phyloP scores from a whole-genome alignment of 2,329 filamentous ascomycete genomes.

The Niveomyces coronatus region DNA sequence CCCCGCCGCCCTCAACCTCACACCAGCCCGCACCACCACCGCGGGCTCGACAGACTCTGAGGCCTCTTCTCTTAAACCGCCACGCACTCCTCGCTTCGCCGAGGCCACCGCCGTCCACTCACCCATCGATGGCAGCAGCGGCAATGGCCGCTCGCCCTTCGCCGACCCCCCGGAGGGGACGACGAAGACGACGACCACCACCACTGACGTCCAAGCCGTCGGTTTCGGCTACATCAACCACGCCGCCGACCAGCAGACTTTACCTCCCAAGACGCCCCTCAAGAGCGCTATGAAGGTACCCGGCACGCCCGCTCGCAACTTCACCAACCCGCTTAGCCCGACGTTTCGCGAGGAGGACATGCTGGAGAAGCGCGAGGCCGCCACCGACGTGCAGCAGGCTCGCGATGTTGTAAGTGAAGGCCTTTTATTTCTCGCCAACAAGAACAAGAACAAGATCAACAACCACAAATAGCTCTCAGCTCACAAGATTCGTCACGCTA shows the following conservation, averaged over 20 bases:
- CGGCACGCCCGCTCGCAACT: constrained; percentile 62
- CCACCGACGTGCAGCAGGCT: constrained; percentile 77
- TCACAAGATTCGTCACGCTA: too few relatives aligned
- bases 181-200: constrained; percentile 44
- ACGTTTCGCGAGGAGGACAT: constrained; percentile 84
- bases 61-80: constrained; percentile 50
- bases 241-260: constrained; percentile 38
- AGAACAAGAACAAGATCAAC: too few relatives aligned
- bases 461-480: too few relatives aligned
- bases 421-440: too few relatives aligned
- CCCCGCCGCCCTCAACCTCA: constrained; percentile 45
- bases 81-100: constrained; percentile 67
- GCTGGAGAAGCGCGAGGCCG: constrained; percentile 72
- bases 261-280: constrained; percentile 62
- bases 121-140: constrained; percentile 44
- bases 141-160: constrained; percentile 41
- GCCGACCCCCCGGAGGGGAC: constrained; percentile 47
- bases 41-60: constrained; percentile 42
- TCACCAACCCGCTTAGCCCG: constrained; percentile 74
- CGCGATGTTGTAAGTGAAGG: constrained; percentile 81
- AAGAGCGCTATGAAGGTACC: constrained; percentile 88
- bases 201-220: constrained; percentile 68
- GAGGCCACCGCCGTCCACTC: constrained; percentile 74
- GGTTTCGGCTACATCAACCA: constrained; percentile 84
- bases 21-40: constrained; percentile 37